phyloP scores from a whole-genome alignment of 148 eudicot genomes.

The Hydrangea macrophylla region DNA sequence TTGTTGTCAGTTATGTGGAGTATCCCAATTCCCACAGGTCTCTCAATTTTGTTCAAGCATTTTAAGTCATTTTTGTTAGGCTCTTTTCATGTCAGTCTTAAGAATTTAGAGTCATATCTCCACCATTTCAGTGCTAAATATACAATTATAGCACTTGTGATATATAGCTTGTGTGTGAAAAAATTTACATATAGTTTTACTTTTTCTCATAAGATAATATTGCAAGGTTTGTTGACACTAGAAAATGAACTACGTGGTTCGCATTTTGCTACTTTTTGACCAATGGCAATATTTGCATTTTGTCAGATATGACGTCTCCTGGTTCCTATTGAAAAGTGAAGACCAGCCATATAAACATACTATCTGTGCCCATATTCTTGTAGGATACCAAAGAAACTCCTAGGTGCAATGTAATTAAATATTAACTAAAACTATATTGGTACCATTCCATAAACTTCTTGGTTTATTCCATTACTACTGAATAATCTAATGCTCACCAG shows the following conservation, averaged over 20 bases:
- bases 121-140: background rate
- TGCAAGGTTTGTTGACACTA: background rate
- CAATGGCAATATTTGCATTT: too few relatives aligned
- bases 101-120: background rate
- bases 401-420: too few relatives aligned
- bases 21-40: background rate
- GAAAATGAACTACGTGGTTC: background rate
- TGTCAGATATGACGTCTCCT: too few relatives aligned
- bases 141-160: background rate
- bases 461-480: too few relatives aligned
- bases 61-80: background rate
- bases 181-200: background rate
- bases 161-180: background rate
- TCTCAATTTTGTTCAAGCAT: background rate
- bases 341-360: too few relatives aligned
- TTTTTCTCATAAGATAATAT: too few relatives aligned
- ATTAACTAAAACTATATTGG: too few relatives aligned
- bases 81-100: background rate
- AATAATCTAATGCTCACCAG: too few relatives aligned
- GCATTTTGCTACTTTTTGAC: background rate
- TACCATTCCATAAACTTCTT: too few relatives aligned
- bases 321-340: too few relatives aligned
- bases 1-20: background rate
- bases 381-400: too few relatives aligned
- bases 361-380: too few relatives aligned